These are phyloP conservation scores for Sordaria brevicollis DNA, from an alignment of 495 filamentous ascomycete genomes.

Conservation along the genomic window DNA sequence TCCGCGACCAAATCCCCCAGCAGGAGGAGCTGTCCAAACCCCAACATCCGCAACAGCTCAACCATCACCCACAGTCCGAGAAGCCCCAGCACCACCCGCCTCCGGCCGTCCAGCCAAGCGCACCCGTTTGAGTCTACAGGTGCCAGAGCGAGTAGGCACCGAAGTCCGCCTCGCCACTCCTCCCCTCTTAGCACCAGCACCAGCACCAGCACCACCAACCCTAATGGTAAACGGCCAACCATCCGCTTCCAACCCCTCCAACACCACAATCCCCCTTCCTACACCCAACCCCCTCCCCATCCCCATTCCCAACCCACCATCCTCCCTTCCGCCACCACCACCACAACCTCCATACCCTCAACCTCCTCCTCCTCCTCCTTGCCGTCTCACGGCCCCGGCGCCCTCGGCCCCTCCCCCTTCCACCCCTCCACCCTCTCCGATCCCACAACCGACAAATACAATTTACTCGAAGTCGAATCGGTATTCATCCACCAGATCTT, in stretches of 20 bases:
- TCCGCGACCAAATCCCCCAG: not conserved
- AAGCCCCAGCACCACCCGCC: constrained; percentile 12
- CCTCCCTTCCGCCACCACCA: not conserved
- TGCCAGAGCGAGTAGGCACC: constrained; percentile 63
- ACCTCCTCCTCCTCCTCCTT: not conserved
- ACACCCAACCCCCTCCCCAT: not conserved
- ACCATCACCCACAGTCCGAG: constrained; percentile 2
- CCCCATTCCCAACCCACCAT: not conserved
- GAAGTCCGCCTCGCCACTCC: constrained; percentile 73
- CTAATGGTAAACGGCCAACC: constrained; percentile 57
- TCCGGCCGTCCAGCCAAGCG: constrained; percentile 30
- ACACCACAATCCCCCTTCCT: constrained; percentile 1
- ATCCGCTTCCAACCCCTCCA: constrained; percentile 5
- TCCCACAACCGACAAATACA: constrained; percentile 29
- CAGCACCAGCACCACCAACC: constrained; percentile 21
- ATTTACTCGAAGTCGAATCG: constrained; percentile 35
- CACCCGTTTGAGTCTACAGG: constrained; percentile 64
- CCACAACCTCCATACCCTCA: not conserved
- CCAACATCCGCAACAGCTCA: constrained; percentile 7
- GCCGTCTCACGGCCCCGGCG: not conserved
- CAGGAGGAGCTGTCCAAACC: constrained; percentile 3
- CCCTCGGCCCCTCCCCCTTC: constrained; percentile 4
- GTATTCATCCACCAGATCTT: constrained; percentile 35
- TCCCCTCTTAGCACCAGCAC: constrained; percentile 24
- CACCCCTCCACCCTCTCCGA: constrained; percentile 13